Evolutionary conservation across 2,329 filamentous ascomycete genomes (phyloP), one percentile per base, ranked within the genome.

Genomic region (Penicillium sp.): DNA sequence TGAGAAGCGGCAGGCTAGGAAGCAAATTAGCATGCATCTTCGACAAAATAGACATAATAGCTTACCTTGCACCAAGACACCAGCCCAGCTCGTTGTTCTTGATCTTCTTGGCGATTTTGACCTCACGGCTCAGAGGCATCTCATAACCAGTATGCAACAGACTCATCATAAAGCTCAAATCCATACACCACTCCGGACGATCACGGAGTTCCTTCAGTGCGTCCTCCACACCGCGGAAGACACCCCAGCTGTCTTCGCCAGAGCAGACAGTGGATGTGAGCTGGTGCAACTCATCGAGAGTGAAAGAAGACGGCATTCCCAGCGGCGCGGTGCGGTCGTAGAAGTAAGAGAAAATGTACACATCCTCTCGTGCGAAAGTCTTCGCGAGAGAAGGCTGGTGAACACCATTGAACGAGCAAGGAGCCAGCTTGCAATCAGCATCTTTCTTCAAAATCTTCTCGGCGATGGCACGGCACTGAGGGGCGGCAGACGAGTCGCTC

Each of bases 71-170:
- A 65, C 92, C 92, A 59, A 98, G 74, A 70, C 90, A 96, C 92
- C 92, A 98, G 26, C 92, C 92, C 56, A 98, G 70, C 71, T 98
- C 93, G 64, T 95, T 95, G 39, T 81, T 82, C 71, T 93, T 90
- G 60, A 98, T 94, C 76, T 95, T 95, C 84, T 98, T 98, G 43
- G 90, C 92, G 60, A 95, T 94, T 74, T 85, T 90, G 50, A 98
- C 88, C 67, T 98, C 92, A 26, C 93, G 78, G 52, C 95, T 86
- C 55, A 96, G 82, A 3, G 90, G 90, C 87, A 98, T 95, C 52
- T 96, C 92, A 58, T 98, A 98, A 2, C 92, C 92, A 4, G 87
- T 94, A 66, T 96, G 89, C 37, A 96, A 71, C 40, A 98, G 73
- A 16, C 85, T 85, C 55, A 94, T 70, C 87, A 95, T 95, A 61